Percentiles rank a stretch among this genome's conserved stretches.
phyloP scores from a whole-genome alignment of 345 rosid genomes.

The Eucalyptus cladocalyx region DNA sequence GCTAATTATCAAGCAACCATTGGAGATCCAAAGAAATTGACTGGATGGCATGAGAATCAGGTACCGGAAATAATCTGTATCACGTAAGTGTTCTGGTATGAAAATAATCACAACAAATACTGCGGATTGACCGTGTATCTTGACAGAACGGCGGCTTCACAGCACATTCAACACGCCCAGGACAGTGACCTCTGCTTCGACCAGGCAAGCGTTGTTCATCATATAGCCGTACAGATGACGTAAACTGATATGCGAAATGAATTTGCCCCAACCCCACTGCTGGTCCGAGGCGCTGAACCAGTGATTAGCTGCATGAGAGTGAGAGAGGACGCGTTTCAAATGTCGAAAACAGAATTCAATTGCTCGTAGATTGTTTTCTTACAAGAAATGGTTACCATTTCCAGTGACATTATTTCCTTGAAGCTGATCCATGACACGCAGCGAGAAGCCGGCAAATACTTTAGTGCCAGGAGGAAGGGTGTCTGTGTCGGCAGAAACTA shows the following conservation, averaged over 20 bases:
- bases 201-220: conserved; percentile 2
- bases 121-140: no score
- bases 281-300: conserved; percentile 13
- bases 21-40: background rate
- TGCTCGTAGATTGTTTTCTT: background rate
- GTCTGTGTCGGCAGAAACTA: conserved; percentile 4
- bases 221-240: background rate
- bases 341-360: background rate
- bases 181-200: conserved; percentile 25
- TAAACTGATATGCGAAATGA: background rate
- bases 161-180: conserved; percentile 6
- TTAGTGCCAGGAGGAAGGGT: conserved; percentile 1
- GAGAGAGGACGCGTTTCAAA: background rate
- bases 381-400: conserved; percentile 5
- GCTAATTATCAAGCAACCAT: background rate
- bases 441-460: conserved; percentile 11
- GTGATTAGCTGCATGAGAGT: conserved; percentile 3
- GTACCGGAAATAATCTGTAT: background rate
- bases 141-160: background rate
- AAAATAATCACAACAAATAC: background rate
- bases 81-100: background rate
- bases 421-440: conserved; percentile 14
- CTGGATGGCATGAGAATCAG: background rate
- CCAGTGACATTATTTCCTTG: background rate
- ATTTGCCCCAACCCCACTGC: conserved; percentile 12